Base-by-base conservation (phyloP, 257 asterid genomes). In the Petrea volubilis region DNA sequence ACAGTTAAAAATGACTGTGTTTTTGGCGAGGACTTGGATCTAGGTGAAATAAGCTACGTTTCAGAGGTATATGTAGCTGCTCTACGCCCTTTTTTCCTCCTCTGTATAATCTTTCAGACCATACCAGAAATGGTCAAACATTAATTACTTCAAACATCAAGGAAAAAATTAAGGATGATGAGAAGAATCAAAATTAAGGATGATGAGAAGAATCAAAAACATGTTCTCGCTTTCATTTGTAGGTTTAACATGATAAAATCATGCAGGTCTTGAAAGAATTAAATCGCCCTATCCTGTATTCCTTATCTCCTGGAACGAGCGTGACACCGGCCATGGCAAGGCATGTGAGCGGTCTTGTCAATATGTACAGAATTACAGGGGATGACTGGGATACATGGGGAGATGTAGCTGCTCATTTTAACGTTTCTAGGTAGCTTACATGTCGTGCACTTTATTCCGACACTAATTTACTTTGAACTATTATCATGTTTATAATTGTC, bases 321-420 rank as follows among this genome's bases (percentile, higher is more conserved):
- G 97, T 70, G 46, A 87, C 90, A n/a, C 95, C 99, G 34, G 81
- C 82, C 64, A 79, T 90, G 95, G 98, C 98, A 1, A 87, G 67
- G 82, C 72, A 76, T 1, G 85, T 95, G 9, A 84, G 69, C 52
- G 80, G 86, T 49, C 88, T 90, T 64, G 97, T 87, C 57, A 92
- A 95, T 85, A 95, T 92, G 99, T 95, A 95, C 59, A 77, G 99
- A 76, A 66, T 92, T 64, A 92, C 98, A 0, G 99, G 96, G 34
- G 99, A 95, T 72, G 99, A 95, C 74, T 95, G 99, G 99, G 99
- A 95, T 88, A 63, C 76, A 6, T 95, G 99, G 99, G 74, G 47
- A 52, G 98, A 95, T 69, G 90, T 95, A 24, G 75, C 83, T 25
- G 68, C 89, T 36, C 99, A 95, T 79, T 92, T 95, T 73, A 84